Base-by-base conservation (phyloP, 106 monocot species). In the Allium cepa region DNA sequence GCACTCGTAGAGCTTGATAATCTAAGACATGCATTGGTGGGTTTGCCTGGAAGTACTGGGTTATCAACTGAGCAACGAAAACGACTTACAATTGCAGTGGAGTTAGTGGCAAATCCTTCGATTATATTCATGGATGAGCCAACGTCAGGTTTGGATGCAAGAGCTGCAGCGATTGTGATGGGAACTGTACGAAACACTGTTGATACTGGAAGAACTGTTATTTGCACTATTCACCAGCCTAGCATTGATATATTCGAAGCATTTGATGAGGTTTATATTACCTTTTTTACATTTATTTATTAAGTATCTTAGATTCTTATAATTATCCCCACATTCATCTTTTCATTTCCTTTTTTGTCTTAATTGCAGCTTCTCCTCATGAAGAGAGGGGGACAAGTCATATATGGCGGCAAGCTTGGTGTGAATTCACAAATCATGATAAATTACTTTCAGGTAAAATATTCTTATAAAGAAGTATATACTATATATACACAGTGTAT, bases 51-150 rank as follows among this genome's bases (percentile, higher is more conserved):
- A 16, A 76, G 53, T 59, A 79, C 61, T 76, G 83, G 83, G n/a
- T 73, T 84, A 70, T 84, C 83, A 59, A 79, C 83, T 7, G 83
- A 84, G 71, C 83, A 84, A 70, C 79, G 83, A 84, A 70, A 84
- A 76, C 83, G 83, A 13, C 79, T 84, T 57, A 84, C 83, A 0
- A 79, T 53, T 53, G 53, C 53, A 11, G 53, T 53, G 12, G 53
- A 53, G 53, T 15, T 53, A 53, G 53, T 53, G 10, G 53, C 53
- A 8, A 72, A n/a, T n/a, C n/a, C n/a, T n/a, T n/a, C n/a, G n/a
- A n/a, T n/a, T n/a, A n/a, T n/a, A n/a, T n/a, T n/a, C n/a, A n/a
- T n/a, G n/a, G n/a, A n/a, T n/a, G n/a, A n/a, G n/a, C n/a, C n/a
- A n/a, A n/a, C n/a, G n/a, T n/a, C n/a, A n/a, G n/a, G n/a, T n/a